phyloP scores from a whole-genome alignment of 257 asterid genomes.

The Phtheirospermum japonicum region DNA sequence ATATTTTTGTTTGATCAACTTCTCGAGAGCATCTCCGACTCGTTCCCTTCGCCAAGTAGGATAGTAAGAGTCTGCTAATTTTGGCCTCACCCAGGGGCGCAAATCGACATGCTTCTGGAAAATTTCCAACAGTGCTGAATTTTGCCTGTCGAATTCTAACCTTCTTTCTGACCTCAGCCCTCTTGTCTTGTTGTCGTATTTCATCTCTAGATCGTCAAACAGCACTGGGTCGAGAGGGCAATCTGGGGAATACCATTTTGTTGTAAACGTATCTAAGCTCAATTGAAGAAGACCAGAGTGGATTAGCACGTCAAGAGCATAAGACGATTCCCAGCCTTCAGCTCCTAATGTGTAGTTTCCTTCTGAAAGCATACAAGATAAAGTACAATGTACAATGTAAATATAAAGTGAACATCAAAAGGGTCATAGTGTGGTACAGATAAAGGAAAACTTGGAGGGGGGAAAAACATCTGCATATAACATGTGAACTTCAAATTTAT shows the following conservation, averaged over 20 bases:
- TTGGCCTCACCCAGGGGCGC: conserved; percentile 50
- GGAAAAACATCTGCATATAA: no score
- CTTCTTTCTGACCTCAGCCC: conserved; percentile 44
- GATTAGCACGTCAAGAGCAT: conserved; percentile 49
- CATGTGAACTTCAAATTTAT: neutral
- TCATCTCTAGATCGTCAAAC: conserved; percentile 58
- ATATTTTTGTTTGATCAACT: conserved; percentile 36
- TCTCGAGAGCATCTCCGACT: conserved; percentile 30
- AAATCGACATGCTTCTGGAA: conserved; percentile 38
- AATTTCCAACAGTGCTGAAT: conserved; percentile 42
- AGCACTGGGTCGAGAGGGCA: conserved; percentile 53
- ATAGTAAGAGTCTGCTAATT: conserved; percentile 6
- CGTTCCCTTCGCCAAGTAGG: conserved; percentile 34
- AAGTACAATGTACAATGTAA: conserved; percentile 6
- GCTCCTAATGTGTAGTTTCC: conserved; percentile 21
- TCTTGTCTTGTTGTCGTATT: conserved; percentile 24
- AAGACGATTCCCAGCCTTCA: conserved; percentile 56
- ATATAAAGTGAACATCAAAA: neutral
- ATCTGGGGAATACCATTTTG: conserved; percentile 50
- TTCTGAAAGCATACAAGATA: conserved; percentile 26
- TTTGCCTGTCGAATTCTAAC: conserved; percentile 59
- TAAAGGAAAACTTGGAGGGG: no score
- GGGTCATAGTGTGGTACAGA: neutral
- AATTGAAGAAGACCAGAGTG: conserved; percentile 48
- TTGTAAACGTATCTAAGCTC: conserved; percentile 34